Conservation (phyloP, 1,139 yeast species). For the Yamadazyma trypodendri region DNA sequence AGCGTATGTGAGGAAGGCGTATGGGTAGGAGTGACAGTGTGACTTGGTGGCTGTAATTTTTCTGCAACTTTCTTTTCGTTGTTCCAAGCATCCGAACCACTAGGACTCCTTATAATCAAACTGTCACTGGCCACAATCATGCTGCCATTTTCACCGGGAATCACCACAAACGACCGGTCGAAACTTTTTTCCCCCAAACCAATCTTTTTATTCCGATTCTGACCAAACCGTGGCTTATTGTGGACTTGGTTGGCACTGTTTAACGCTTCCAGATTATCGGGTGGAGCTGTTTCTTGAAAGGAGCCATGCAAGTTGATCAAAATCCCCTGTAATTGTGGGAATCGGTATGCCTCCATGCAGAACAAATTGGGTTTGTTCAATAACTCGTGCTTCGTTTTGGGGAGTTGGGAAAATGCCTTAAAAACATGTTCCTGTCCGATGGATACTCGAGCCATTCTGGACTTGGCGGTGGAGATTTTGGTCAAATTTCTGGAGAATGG, state of each 20-base stretch:
- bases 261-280: slow-evolving; percentile 33
- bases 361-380: slow-evolving; percentile 61
- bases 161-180: slow-evolving; percentile 80
- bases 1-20: not conserved
- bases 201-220: slow-evolving; percentile 29
- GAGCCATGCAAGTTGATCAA: slow-evolving; percentile 81
- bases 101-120: slow-evolving; percentile 62
- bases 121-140: slow-evolving; percentile 85
- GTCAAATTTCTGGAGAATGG: slow-evolving; percentile 75
- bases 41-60: not conserved
- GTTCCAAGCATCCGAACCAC: slow-evolving; percentile 62
- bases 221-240: slow-evolving; percentile 28
- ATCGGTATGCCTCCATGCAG: slow-evolving; percentile 77
- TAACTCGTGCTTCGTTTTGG: slow-evolving; percentile 72
- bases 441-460: slow-evolving; percentile 58
- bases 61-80: slow-evolving; percentile 10
- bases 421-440: slow-evolving; percentile 69
- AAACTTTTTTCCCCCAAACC: slow-evolving; percentile 70
- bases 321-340: slow-evolving; percentile 72
- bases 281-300: slow-evolving; percentile 64
- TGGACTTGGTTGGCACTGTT: slow-evolving; percentile 17
- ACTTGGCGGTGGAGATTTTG: slow-evolving; percentile 60
- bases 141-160: slow-evolving; percentile 67
- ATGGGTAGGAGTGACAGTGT: not conserved
- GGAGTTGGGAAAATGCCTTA: slow-evolving; percentile 62